These are phyloP conservation scores for Letharia lupina DNA, from an alignment of 495 filamentous ascomycete species.

Conservation along the genomic window DNA sequence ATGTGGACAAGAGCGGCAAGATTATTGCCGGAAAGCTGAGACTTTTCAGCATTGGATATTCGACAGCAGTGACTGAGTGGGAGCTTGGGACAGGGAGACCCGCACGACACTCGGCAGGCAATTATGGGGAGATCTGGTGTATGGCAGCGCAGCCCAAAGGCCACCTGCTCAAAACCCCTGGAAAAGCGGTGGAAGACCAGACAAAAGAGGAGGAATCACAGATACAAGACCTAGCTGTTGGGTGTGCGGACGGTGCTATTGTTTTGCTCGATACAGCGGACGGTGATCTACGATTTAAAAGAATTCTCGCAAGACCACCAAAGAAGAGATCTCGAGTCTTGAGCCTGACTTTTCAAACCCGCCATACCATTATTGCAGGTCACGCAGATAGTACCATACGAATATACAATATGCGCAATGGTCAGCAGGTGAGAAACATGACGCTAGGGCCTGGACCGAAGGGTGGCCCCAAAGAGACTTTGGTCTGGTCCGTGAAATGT, in stretches of 20 bases:
- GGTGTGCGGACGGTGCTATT: conserved; percentile 86
- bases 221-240: conserved; percentile 72
- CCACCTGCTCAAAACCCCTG: conserved; percentile 30
- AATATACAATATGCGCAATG: conserved; percentile 77
- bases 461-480: conserved; percentile 70
- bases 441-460: conserved; percentile 68
- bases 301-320: conserved; percentile 59
- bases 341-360: conserved; percentile 80
- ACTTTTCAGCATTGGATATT: conserved; percentile 95
- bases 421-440: conserved; percentile 65
- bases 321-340: conserved; percentile 78
- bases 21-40: conserved; percentile 64
- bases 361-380: conserved; percentile 73
- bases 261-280: conserved; percentile 79
- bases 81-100: conserved; percentile 70
- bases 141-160: conserved; percentile 74
- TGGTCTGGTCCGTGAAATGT: conserved; percentile 89
- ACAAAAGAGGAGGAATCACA: conserved; percentile 38
- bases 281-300: conserved; percentile 63
- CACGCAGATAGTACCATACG: conserved; percentile 89
- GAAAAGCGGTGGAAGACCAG: conserved; percentile 28
- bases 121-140: conserved; percentile 96
- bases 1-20: conserved; percentile 50
- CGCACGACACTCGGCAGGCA: conserved; percentile 74
- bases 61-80: conserved; percentile 88